Evolutionary conservation across 129 eudicot species (phyloP).

Genomic region (Chrysanthemum lavandulifolium): DNA sequence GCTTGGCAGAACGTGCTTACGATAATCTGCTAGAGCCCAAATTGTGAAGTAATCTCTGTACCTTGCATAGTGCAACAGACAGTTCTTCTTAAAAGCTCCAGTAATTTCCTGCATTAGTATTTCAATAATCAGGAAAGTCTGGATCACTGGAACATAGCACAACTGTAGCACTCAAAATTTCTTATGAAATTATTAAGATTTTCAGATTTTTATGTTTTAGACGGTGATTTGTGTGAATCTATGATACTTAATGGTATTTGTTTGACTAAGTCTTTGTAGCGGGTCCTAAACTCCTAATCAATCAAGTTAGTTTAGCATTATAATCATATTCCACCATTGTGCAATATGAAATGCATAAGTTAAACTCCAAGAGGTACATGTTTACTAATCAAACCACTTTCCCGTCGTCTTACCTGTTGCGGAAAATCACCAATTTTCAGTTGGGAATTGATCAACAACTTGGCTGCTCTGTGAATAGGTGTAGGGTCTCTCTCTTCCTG

Average conservation of each 20-base stretch:
- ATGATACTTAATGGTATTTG: background rate
- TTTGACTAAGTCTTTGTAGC: too few relatives aligned
- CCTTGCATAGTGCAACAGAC: constrained; percentile 53
- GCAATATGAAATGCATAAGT: too few relatives aligned
- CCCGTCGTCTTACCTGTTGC: constrained; percentile 46
- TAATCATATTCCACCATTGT: too few relatives aligned
- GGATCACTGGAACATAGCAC: background rate
- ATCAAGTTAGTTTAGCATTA: too few relatives aligned
- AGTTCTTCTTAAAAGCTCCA: constrained; percentile 59
- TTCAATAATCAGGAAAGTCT: background rate
- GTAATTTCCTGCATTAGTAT: constrained; percentile 43
- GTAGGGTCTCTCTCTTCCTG: constrained; percentile 52
- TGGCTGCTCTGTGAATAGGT: constrained; percentile 60
- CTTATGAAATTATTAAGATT: too few relatives aligned
- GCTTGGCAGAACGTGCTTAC: constrained; percentile 25
- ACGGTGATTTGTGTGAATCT: background rate
- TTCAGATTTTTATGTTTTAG: background rate
- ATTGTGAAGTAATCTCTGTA: constrained; percentile 48
- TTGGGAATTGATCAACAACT: constrained; percentile 67
- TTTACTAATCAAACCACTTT: background rate
- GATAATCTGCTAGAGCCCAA: constrained; percentile 63
- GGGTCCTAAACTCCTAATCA: too few relatives aligned
- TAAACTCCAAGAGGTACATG: too few relatives aligned
- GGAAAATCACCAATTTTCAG: constrained; percentile 65
- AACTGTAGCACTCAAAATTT: background rate